Percentiles rank a stretch among this genome's conserved stretches.
These are phyloP conservation scores for Ascochyta clinopodiicola DNA, from an alignment of 2,329 filamentous ascomycete genomes.

Conservation along the genomic window DNA sequence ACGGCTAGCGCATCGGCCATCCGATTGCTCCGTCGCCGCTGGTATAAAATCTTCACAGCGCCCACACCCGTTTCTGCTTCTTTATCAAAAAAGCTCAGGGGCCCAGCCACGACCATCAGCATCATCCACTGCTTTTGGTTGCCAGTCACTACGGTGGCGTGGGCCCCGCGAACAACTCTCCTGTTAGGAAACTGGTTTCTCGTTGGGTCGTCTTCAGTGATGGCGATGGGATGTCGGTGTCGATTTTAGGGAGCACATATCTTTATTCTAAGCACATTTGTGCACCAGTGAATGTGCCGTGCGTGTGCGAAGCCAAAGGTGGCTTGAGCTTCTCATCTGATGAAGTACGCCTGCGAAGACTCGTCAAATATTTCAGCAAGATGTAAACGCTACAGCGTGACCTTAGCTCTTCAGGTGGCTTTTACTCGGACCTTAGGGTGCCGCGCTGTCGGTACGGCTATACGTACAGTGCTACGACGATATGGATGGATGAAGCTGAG, in stretches of 20 bases:
- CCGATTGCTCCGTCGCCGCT: slow-evolving; percentile 10
- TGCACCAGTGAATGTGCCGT: background rate
- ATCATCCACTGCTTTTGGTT: slow-evolving; percentile 67
- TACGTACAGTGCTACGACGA: too few species aligned
- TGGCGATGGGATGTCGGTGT: slow-evolving; percentile 74
- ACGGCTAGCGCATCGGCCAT: slow-evolving; percentile 14
- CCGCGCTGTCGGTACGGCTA: too few species aligned
- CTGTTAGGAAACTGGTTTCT: slow-evolving; percentile 72
- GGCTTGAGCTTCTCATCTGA: background rate
- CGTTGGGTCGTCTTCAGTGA: slow-evolving; percentile 73
- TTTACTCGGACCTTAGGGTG: too few species aligned
- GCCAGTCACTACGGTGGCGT: slow-evolving; percentile 68
- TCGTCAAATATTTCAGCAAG: too few species aligned
- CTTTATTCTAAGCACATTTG: slow-evolving; percentile 14
- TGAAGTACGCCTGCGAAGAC: too few species aligned
- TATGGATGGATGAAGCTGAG: too few species aligned
- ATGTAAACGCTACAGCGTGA: too few species aligned
- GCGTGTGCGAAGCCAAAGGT: background rate
- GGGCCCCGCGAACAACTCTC: slow-evolving; percentile 68
- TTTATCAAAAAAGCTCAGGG: slow-evolving; percentile 64
- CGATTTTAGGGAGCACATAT: slow-evolving; percentile 71
- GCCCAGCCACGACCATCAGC: slow-evolving; percentile 72
- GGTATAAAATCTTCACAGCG: slow-evolving; percentile 13
- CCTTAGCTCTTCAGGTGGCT: too few species aligned
- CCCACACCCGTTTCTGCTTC: slow-evolving; percentile 51